These are phyloP conservation scores for Sugiyamaella smithiae DNA, from an alignment of 805 yeast species.

Conservation along the genomic window DNA sequence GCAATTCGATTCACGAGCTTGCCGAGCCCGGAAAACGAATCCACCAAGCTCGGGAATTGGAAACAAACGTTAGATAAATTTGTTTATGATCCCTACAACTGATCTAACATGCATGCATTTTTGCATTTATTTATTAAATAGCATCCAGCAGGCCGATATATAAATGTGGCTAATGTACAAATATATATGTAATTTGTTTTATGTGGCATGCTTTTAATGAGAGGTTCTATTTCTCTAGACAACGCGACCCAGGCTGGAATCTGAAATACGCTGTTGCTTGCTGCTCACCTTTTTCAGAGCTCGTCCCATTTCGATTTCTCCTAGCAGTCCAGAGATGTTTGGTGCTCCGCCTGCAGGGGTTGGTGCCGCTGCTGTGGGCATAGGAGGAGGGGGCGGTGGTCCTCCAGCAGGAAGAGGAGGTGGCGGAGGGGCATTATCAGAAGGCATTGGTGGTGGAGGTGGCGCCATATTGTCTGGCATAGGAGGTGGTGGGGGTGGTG, in stretches of 20 bases:
- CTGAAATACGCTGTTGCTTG: conserved; percentile 28
- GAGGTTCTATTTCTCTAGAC: conserved; percentile 15
- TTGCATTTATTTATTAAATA: not conserved
- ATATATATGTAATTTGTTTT: too few species aligned
- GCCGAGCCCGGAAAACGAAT: not conserved
- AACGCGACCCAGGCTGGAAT: conserved; percentile 29
- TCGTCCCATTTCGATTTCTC: conserved; percentile 36
- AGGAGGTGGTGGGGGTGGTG: conserved; percentile 37
- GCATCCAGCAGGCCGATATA: not conserved
- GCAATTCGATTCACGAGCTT: not conserved
- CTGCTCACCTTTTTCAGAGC: conserved; percentile 32
- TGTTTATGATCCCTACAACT: not conserved
- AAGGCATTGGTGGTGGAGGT: conserved; percentile 32
- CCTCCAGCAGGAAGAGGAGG: conserved; percentile 37
- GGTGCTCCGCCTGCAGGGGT: conserved; percentile 33
- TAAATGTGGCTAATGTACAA: not conserved
- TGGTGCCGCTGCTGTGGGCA: conserved; percentile 29
- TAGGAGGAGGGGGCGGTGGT: conserved; percentile 35
- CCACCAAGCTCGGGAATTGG: not conserved
- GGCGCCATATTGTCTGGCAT: conserved; percentile 26
- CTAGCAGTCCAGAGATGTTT: conserved; percentile 30
- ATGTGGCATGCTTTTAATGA: not conserved
- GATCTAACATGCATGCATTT: not conserved
- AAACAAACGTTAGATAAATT: not conserved
- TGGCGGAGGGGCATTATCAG: conserved; percentile 38